Conservation (phyloP, 257 asterid genomes). For the Capsicum pubescens region DNA sequence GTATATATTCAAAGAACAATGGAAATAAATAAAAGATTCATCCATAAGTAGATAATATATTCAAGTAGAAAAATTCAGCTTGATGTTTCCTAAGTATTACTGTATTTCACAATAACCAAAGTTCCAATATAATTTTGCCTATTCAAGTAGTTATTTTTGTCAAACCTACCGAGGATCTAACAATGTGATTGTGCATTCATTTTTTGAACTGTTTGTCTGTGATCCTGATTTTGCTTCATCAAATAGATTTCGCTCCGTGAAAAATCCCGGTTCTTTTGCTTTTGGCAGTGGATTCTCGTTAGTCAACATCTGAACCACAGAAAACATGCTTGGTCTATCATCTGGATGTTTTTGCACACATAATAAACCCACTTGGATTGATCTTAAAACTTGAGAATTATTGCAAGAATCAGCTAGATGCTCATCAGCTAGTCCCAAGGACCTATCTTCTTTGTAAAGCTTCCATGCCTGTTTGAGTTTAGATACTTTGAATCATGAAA, state of each 20-base stretch:
- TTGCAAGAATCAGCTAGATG: background rate
- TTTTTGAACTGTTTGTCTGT: background rate
- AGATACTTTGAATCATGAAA: background rate
- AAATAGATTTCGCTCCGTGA: background rate
- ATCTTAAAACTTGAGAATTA: conserved; percentile 10
- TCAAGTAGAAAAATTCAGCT: background rate
- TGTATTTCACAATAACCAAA: background rate
- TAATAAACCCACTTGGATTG: conserved; percentile 28
- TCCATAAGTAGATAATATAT: background rate
- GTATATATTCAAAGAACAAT: background rate
- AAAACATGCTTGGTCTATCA: conserved; percentile 16
- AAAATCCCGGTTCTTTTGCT: conserved; percentile 25
- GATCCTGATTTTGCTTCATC: background rate
- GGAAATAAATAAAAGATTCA: background rate
- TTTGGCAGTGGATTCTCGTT: background rate
- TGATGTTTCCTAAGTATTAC: background rate
- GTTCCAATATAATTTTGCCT: background rate
- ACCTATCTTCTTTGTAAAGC: conserved; percentile 24
- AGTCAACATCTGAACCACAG: conserved; percentile 8
- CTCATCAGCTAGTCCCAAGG: background rate
- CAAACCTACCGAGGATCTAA: background rate
- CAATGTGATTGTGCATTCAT: conserved; percentile 11
- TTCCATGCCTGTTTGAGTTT: conserved; percentile 25
- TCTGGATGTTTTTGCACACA: conserved; percentile 27
- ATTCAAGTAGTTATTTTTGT: background rate